Conservation (phyloP, 1,139 yeast genomes). For the Yamadazyma pseudoaaseri region DNA sequence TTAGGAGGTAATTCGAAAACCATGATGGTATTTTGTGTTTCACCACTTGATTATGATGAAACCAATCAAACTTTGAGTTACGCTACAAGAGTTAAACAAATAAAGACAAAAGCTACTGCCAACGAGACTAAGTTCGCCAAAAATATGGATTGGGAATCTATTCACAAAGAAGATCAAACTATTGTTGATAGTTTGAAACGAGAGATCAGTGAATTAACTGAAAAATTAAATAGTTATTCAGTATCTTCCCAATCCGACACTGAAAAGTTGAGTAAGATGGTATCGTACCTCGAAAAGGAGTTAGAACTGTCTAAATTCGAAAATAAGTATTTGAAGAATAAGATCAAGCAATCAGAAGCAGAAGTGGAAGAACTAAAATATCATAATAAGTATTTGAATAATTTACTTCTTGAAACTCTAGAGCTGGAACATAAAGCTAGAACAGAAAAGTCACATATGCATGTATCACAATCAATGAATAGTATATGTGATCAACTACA, state of each 20-base stretch:
- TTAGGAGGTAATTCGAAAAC: constrained; percentile 76
- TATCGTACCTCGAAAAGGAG: constrained; percentile 33
- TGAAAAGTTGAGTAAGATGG: constrained; percentile 24
- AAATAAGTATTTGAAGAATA: constrained; percentile 27
- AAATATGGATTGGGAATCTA: constrained; percentile 34
- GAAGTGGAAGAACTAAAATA: constrained; percentile 25
- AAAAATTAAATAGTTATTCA: constrained; percentile 17
- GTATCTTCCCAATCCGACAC: constrained; percentile 1
- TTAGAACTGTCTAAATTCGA: constrained; percentile 31
- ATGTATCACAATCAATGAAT: constrained; percentile 1
- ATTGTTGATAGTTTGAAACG: constrained; percentile 29
- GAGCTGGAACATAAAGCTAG: constrained; percentile 3
- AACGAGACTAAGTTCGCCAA: constrained; percentile 35
- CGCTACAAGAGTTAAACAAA: constrained; percentile 72
- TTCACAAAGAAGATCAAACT: constrained; percentile 24
- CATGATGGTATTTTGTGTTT: constrained; percentile 72
- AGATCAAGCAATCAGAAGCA: constrained; percentile 17
- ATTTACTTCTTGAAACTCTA: constrained; percentile 1
- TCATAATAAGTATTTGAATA: constrained; percentile 30
- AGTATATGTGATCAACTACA: constrained; percentile 2
- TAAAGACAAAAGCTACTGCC: constrained; percentile 58
- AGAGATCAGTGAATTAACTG: constrained; percentile 32
- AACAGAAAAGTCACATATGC: constrained; percentile 1
- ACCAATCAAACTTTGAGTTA: constrained; percentile 70
- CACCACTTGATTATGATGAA: constrained; percentile 76